Base-by-base conservation (phyloP, 768 basidiomycete species). In the Kwoniella mangroviensis region DNA sequence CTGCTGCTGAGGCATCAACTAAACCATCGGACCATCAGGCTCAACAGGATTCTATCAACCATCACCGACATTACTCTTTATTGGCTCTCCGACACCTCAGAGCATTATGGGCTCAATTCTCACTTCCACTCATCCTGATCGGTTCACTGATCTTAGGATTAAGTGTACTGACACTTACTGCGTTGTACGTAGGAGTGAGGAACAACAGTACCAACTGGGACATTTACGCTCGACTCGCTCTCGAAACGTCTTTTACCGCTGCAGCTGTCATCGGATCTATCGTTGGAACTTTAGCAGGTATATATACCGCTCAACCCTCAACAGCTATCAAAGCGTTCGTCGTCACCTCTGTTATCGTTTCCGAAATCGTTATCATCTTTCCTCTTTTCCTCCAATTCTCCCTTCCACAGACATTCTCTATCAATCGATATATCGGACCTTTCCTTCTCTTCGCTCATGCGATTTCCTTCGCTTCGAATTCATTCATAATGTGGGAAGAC, bases 401-500 rank as follows among this genome's bases (percentile, higher is more conserved):
- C 40, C 26, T 62, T 13, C 73, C 69, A 15, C 54, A 43, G 9
- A 28, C 61, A 21, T 72, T 66, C 56, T 54, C 56, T 2, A 62
- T 80, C 64, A 69, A 76, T 54, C 63, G 73, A n/a, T 72, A 63
- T 21, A 74, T 81, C 55, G 82, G 79, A 4, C 79, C 83, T 4
- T 28, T 79, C n/a, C 60, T 84, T 17, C 69, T 82, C 26, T 26
- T 82, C 66, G 85, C 93, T 2, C 94, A 98, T 76, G 83, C 90
- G 1, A 64, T 91, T 3, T 85, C 90, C 7, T 96, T 96, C 83
- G 87, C 90, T 17, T 96, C 94, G 26, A 98, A 98, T 85, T 97
- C 94, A 0, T 96, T 93, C 85, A 93, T 92, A n/a, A 88, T 98
- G 82, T 98, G 94, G 94, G 97, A 99, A 87, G 95, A 98, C 81